These are phyloP conservation scores for Cladosporium sp. DNA, from an alignment of 2,329 filamentous ascomycete genomes.

Conservation along the genomic window DNA sequence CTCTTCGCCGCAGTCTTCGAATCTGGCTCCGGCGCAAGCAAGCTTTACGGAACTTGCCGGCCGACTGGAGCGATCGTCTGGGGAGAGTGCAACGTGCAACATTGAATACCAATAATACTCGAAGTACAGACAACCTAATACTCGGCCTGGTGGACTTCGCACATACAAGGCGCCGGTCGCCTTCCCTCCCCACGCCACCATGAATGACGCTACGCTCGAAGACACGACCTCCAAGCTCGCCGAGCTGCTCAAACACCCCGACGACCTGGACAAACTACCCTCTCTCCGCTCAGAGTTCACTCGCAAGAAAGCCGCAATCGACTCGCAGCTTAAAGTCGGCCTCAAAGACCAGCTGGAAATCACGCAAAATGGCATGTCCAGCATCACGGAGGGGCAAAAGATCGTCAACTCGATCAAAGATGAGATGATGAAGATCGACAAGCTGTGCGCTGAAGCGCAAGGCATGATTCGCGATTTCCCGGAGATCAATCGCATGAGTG, in stretches of 20 bases:
- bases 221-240: constrained; percentile 61
- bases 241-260: constrained; percentile 88
- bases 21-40: background rate
- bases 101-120: background rate
- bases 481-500: constrained; percentile 84
- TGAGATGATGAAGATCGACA: constrained; percentile 98
- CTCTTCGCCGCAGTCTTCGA: constrained; percentile 4
- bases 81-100: constrained; percentile 6
- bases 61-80: constrained; percentile 4
- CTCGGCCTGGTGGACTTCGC: background rate
- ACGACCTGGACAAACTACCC: constrained; percentile 94
- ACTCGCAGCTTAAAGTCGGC: constrained; percentile 82
- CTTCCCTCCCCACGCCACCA: constrained; percentile 13
- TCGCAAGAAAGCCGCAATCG: constrained; percentile 88
- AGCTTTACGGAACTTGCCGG: constrained; percentile 5
- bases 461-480: constrained; percentile 96
- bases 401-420: constrained; percentile 92
- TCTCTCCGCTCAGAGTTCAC: constrained; percentile 86
- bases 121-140: background rate
- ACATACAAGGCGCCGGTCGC: constrained; percentile 6
- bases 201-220: constrained; percentile 29
- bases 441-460: constrained; percentile 93
- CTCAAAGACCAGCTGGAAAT: constrained; percentile 90
- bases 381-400: constrained; percentile 84
- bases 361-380: constrained; percentile 87